Conservation (phyloP, 2,329 filamentous ascomycete species). For the Fusarium austroafricanum region DNA sequence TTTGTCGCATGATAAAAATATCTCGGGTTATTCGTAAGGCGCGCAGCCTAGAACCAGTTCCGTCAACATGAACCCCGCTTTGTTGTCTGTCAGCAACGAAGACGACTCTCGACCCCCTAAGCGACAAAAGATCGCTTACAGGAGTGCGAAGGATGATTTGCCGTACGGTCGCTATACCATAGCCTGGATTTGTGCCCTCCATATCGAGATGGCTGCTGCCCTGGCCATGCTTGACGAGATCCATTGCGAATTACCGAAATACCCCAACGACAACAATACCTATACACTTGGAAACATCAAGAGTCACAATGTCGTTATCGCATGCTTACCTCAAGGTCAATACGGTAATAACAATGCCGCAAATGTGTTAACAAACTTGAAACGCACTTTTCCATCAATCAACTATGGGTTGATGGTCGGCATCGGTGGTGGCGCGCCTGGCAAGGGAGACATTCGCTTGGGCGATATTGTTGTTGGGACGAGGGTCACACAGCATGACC, state of each 20-base stretch:
- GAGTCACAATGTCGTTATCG: constrained; percentile 43
- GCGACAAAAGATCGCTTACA: no score
- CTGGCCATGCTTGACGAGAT: constrained; percentile 45
- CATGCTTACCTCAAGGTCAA: constrained; percentile 31
- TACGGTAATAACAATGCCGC: constrained; percentile 45
- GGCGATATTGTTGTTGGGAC: constrained; percentile 46
- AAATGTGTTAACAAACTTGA: constrained; percentile 36
- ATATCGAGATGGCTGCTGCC: constrained; percentile 46
- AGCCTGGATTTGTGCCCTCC: constrained; percentile 49
- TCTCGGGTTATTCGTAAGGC: no score
- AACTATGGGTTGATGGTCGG: constrained; percentile 46
- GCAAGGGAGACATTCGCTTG: constrained; percentile 39
- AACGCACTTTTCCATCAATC: constrained; percentile 59
- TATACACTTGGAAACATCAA: constrained; percentile 41
- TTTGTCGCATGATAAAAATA: no score
- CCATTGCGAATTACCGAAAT: not conserved
- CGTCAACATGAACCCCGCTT: no score
- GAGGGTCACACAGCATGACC: constrained; percentile 45
- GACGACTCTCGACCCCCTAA: no score
- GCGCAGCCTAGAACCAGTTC: no score
- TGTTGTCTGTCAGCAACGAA: no score
- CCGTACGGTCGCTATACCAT: constrained; percentile 26
- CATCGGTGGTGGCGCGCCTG: constrained; percentile 39
- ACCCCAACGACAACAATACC: constrained; percentile 21
- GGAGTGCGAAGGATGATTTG: no score